Base-by-base conservation (phyloP, 208 protist genomes). In the Trypanosoma vivax region DNA sequence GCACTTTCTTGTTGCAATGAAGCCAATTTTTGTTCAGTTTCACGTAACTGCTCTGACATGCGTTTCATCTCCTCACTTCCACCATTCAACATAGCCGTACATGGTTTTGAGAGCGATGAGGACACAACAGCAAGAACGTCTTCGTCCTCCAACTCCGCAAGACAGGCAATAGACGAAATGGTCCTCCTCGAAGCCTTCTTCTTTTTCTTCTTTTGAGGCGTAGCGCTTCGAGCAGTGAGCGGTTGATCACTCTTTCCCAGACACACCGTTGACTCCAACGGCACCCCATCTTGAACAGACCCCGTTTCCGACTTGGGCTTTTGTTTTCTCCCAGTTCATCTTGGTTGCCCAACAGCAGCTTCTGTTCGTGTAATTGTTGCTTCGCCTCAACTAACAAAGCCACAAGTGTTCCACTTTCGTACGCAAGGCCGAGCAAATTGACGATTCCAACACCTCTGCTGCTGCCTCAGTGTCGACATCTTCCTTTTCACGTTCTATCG, bases 1-100 rank as follows among this genome's bases (percentile, higher is more conserved):
- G 18, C 54, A 64, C 86, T 92, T 45, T 88, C 78, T 16, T 59
- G 52, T 28, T 64, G 71, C 10, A 89, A 50, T 6, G 42, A 21
- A 14, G 41, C 51, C 19, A 88, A 5, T 53, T 89, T 79, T 16
- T 51, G 42, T 40, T 76, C 40, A 13, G 60, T 34, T n/a, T 52
- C 33, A 25, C 58, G 5, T 9, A 27, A 31, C 16, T 58, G 31
- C 11, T 14, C 11, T 28, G 3, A 9, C 27, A 14, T 30, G 5
- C 31, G 40, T 30, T 45, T 42, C 14, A 10, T 29, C 33, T 29
- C 35, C 50, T 9, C 27, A 43, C 25, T n/a, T 18, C 2, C n/a
- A 25, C 9, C 29, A 30, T 9, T 25, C 24, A 30, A 27, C 23
- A 30, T 14, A 14, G 41, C 41, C 10, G 13, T 23, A 47, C 13